Base-by-base conservation (phyloP, 352 stramenopile genomes). In the Pythium periplocum region DNA sequence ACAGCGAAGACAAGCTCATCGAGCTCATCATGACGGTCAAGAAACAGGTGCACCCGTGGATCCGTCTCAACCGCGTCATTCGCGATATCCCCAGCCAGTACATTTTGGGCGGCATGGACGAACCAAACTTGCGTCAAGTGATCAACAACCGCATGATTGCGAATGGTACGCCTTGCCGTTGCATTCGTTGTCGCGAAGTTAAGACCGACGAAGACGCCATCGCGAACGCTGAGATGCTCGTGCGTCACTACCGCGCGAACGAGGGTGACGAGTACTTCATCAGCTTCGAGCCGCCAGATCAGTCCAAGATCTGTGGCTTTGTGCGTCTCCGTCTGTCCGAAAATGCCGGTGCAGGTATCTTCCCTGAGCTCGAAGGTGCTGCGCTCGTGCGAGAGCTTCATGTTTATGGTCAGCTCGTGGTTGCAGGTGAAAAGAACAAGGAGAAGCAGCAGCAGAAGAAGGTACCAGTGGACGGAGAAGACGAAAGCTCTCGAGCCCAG, bases 61-160 rank as follows among this genome's bases (percentile, higher is more conserved):
- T 97, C 56, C 87, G 91, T 4, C 73, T 97, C 9, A 97, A 98
- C 65, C 87, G 91, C 33, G 87, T 98, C 33, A 96, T 98, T 47
- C 86, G 91, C 2, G 91, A 98, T 61, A 97, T 98, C 61, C 91
- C 91, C 30, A 96, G 86, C 55, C 84, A 96, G 67, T 97, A 97
- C 59, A 97, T 98, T 64, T 66, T 96, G 30, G 91, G 90, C 50
- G 91, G 91, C 36, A 90, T 96, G 73, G 87, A 96, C 62, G 87
- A 95, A 39, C 89, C 90, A 8, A 97, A 97, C 65, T 53, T 97
- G 60, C 86, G 90, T 9, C 90, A 98, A 58, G 84, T 93, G 35
- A 92, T 96, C 40, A 67, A 78, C 57, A 86, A 86, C 49, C 73
- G 71, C n/a, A 96, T 97, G 87, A 73, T 78, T 11, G 66, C 74